Conservation (phyloP, 1,139 yeast species). For the Taphrina betulina region DNA sequence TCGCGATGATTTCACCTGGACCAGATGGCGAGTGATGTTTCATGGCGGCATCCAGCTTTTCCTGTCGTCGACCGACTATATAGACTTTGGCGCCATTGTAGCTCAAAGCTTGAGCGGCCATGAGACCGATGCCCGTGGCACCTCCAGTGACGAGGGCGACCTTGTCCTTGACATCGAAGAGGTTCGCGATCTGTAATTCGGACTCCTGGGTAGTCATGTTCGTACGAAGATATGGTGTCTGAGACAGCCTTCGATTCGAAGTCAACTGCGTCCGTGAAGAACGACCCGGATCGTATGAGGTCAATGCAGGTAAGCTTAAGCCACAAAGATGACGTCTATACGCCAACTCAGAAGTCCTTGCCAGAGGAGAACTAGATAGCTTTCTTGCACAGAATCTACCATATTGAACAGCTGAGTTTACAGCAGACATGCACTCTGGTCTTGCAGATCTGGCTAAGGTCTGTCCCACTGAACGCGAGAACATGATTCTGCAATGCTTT, state of each 20-base stretch:
- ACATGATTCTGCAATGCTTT: too few relatives aligned
- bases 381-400: too few relatives aligned
- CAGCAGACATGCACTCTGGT: too few relatives aligned
- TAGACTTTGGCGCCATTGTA: conserved; percentile 51
- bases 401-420: too few relatives aligned
- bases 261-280: not conserved
- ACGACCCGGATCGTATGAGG: not conserved
- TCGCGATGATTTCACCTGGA: conserved; percentile 36
- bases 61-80: conserved; percentile 47
- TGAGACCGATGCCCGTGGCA: conserved; percentile 29
- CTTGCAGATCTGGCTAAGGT: too few relatives aligned
- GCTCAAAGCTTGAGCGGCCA: conserved; percentile 37
- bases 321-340: conserved; percentile 4
- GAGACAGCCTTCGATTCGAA: not conserved
- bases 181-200: conserved; percentile 30
- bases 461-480: too few relatives aligned
- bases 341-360: too few relatives aligned
- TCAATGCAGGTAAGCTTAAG: not conserved
- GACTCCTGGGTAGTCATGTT: conserved; percentile 5
- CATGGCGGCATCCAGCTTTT: conserved; percentile 48
- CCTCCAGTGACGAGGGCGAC: conserved; percentile 39
- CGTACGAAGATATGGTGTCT: not conserved
- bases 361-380: too few relatives aligned
- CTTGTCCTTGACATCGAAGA: conserved; percentile 38
- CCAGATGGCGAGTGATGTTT: conserved; percentile 41